Evolutionary conservation across 2,329 filamentous ascomycete genomes (phyloP), one percentile per base, ranked within the genome.

Genomic region (Aspergillus uvarum): DNA sequence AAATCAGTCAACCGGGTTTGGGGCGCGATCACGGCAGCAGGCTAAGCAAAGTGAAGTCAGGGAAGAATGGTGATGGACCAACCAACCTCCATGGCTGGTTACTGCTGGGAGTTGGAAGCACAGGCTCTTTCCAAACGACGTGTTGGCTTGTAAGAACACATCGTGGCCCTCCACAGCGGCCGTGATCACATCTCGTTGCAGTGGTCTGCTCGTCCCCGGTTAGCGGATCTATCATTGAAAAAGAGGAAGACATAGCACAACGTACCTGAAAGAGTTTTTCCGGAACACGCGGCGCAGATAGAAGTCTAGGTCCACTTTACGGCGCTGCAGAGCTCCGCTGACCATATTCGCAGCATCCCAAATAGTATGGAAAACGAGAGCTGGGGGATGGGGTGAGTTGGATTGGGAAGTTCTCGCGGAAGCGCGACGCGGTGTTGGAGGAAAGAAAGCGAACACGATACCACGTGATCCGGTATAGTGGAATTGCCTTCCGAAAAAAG

Each of bases 21-120:
- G 8, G 12, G 38, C 47, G 6, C 11, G 26, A 21, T 44, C 16
- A 44, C 38, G 38, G 38, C 19, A 44, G 38, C 38, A 48, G n/a
- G 24, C 22, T 19, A 7, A n/a, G 10, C 16, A 21, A 24, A 22
- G 19, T 8, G 19, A 12, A 5, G n/a, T 22, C 8, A 10, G 16
- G 16, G 14, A 48, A 65, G 70, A 64, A 32, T n/a, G 6, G 38
- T 1, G 7, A 44, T 44, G 38, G 49, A 42, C 35, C 35, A 24
- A 84, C 88, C 70, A 79, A 92, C 90, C 92, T 65, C 94, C 94
- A 74, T 88, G 86, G 69, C 94, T 89, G 59, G 96, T 88, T 32
- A 97, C 87, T 24, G 93, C 93, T 8, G 93, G 93, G 1, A 97
- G 82, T 74, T 97, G 93, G 72, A 94, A 97, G 78, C 94, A 97